Percentiles rank a stretch among this genome's conserved stretches.
phyloP scores from a whole-genome alignment of 2,329 filamentous ascomycete genomes.

The Calonectria pseudoreteaudii region DNA sequence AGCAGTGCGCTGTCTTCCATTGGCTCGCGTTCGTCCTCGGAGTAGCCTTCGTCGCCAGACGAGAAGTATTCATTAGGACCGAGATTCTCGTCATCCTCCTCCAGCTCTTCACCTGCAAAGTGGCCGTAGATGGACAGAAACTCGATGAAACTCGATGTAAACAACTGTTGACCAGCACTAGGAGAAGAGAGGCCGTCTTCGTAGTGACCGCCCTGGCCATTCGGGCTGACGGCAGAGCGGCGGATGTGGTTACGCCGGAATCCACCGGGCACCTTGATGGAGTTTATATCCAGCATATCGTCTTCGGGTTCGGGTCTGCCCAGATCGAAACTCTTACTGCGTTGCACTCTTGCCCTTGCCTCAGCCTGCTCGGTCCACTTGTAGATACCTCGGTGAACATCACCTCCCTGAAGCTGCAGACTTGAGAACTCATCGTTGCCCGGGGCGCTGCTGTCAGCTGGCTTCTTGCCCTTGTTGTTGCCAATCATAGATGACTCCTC shows the following conservation, averaged over 20 bases:
- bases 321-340: slow-evolving; percentile 90
- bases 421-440: slow-evolving; percentile 92
- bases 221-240: slow-evolving; percentile 75
- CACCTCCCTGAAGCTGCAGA: slow-evolving; percentile 90
- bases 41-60: slow-evolving; percentile 75
- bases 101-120: slow-evolving; percentile 95
- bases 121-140: slow-evolving; percentile 96
- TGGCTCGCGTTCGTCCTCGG: slow-evolving; percentile 79
- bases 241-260: slow-evolving; percentile 92
- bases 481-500: slow-evolving; percentile 60
- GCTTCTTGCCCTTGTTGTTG: slow-evolving; percentile 66
- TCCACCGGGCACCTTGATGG: slow-evolving; percentile 92
- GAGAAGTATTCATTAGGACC: slow-evolving; percentile 92
- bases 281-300: slow-evolving; percentile 85
- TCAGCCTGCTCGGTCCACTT: slow-evolving; percentile 94
- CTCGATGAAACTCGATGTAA: slow-evolving; percentile 95
- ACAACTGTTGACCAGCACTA: slow-evolving; percentile 58
- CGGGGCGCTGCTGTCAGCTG: slow-evolving; percentile 53
- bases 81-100: slow-evolving; percentile 94
- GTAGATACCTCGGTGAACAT: slow-evolving; percentile 95
- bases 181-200: slow-evolving; percentile 52
- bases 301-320: slow-evolving; percentile 82
- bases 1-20: slow-evolving; percentile 90
- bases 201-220: slow-evolving; percentile 45
- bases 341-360: slow-evolving; percentile 73